These are phyloP conservation scores for Westerdykella ornata DNA, from an alignment of 2,329 filamentous ascomycete genomes.

Conservation along the genomic window DNA sequence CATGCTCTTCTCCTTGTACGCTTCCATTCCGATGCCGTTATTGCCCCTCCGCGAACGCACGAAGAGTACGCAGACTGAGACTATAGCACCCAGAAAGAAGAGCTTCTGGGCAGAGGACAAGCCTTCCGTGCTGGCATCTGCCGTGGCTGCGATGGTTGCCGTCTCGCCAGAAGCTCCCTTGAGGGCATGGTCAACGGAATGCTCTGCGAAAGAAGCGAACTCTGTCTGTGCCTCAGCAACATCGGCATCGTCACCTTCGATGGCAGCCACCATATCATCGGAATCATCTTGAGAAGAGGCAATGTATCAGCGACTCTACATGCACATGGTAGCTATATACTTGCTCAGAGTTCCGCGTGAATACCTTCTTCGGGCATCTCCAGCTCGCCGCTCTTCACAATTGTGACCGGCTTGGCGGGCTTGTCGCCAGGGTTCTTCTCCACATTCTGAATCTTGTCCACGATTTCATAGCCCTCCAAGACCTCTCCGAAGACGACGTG, in stretches of 20 bases:
- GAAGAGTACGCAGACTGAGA: constrained; percentile 39
- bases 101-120: constrained; percentile 42
- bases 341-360: constrained; percentile 73
- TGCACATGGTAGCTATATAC: constrained; percentile 22
- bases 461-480: constrained; percentile 74
- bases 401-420: constrained; percentile 63
- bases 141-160: not conserved
- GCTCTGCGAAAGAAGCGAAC: constrained; percentile 12
- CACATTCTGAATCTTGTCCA: constrained; percentile 70
- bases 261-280: constrained; percentile 39
- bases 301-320: constrained; percentile 40
- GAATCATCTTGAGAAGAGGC: constrained; percentile 39
- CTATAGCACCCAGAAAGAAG: constrained; percentile 40
- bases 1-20: constrained; percentile 38
- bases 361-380: constrained; percentile 86
- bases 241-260: constrained; percentile 40
- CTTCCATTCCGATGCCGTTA: constrained; percentile 9
- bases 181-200: constrained; percentile 19
- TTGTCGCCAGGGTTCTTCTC: constrained; percentile 61
- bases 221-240: constrained; percentile 17
- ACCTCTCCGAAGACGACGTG: constrained; percentile 89
- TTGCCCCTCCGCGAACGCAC: constrained; percentile 31
- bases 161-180: constrained; percentile 3
- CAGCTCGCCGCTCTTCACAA: constrained; percentile 77
- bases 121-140: constrained; percentile 23